Base-by-base conservation (phyloP, 1,284 basidiomycete species). In the Blastosporella zonata region DNA sequence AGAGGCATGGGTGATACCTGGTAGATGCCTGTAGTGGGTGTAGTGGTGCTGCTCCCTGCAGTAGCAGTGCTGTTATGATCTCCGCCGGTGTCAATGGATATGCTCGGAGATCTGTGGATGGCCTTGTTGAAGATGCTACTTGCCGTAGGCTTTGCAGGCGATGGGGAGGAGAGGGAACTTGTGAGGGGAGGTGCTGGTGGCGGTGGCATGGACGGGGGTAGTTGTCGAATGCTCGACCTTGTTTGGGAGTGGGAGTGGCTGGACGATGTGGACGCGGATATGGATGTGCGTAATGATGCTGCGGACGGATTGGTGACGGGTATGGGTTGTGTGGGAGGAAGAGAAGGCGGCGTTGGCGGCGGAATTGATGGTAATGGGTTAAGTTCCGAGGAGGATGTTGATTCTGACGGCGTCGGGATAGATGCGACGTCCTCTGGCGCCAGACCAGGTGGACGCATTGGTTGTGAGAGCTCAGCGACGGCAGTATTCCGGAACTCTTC, bases 371-470 rank as follows among this genome's bases (percentile, higher is more conserved):
- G 17, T 17, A 35, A 28, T 20, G 9, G 40, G n/a, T 20, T 37
- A 10, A 28, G 2, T 15, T 25, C 41, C 6, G 10, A 28, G 3
- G 21, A 46, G 13, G 45, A 35, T n/a, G 31, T 35, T 8, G 46
- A 49, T n/a, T 38, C 29, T 9, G 53, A 46, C 4, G 46, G 25
- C 18, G 49, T 50, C 2, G 44, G 40, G 7, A 29, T 23, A 17
- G 48, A 35, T 15, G 9, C 18, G 61, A 25, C 65, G 25, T 55
- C 60, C 41, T 71, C 65, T 34, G 71, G 66, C 13, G 65, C 60
- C n/a, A 82, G 71, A 28, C 79, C 79, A n/a, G 81, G 81, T 2
- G 80, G 81, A 34, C 75, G 59, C 4, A 65, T 27, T 12, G 44
- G 31, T 7, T 36, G 33, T 17, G 46, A 23, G 8, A 37, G 41